Evolutionary conservation across 2,329 filamentous ascomycete species (phyloP), one percentile per base, ranked within the genome.

Genomic region (Verruconis gallopava): DNA sequence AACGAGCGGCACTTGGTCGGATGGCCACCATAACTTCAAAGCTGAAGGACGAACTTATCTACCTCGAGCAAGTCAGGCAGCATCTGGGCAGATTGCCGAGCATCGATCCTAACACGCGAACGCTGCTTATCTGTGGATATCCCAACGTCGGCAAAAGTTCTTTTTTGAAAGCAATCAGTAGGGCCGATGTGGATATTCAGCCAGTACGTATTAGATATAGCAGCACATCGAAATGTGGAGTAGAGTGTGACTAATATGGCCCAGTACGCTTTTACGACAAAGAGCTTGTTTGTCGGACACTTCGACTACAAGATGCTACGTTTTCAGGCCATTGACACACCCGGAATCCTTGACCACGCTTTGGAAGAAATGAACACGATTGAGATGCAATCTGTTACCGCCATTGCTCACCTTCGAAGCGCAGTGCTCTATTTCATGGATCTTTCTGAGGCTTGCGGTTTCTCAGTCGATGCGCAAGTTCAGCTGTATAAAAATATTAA

Each of bases 321-420:
- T 48, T 86, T 86, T 66, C 82, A 88, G 67, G 88, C 86, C 20
- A 95, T 98, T 53, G 91, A 98, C 65, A 98, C 91, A 9, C 89
- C 89, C n/a, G 91, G 91, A 71, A 94, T 98, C 51, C 69, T 98
- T 47, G 91, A 98, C 54, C 91, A 98, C 61, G 88, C 89, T 25
- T 76, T 98, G 5, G 91, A 96, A 65, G 91, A 96, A 68, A 98
- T 96, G 91, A 94, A 95, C 67, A 96, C 91, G 3, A 98, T 98
- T 58, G 91, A 98, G 66, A 96, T 96, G 85, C 91, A 96, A 70
- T 83, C 83, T 47, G 95, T 98, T 52, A 96, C 89, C 14, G 91
- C 93, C 9, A 94, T 98, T 66, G 91, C 91, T 40, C 93, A 98
- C 69, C 71, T 98, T 58, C 77, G 89, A 54, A 93, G 88, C 33